phyloP scores from a whole-genome alignment of 164 flowering plant genomes.

The Vitis rupestris region DNA sequence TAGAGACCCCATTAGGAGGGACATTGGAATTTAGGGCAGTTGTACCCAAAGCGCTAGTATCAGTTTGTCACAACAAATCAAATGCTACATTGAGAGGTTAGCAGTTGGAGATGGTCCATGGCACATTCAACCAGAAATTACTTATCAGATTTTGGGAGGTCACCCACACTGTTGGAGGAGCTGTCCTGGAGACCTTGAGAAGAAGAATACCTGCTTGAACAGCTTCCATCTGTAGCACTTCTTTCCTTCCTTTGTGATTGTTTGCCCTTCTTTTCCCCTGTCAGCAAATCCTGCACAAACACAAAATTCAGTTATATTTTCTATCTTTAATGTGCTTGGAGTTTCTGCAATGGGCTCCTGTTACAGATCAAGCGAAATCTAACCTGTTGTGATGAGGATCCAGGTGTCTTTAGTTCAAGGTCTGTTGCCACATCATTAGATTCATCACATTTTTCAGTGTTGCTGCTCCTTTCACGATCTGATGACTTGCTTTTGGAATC shows the following conservation, averaged over 20 bases:
- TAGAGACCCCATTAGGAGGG: not conserved
- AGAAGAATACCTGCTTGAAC: constrained; percentile 66
- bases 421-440: constrained; percentile 73
- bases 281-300: constrained; percentile 43
- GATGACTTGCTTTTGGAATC: constrained; percentile 49
- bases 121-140: constrained; percentile 5
- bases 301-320: not conserved
- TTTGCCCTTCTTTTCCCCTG: constrained; percentile 45
- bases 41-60: not conserved
- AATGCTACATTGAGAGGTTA: not conserved
- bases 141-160: constrained; percentile 31
- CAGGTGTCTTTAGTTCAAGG: constrained; percentile 74
- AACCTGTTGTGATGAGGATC: constrained; percentile 62
- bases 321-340: not conserved
- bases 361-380: not conserved
- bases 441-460: constrained; percentile 38
- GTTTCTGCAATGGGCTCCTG: not conserved
- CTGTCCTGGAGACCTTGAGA: constrained; percentile 54
- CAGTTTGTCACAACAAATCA: not conserved
- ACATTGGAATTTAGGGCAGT: too few species aligned
- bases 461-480: constrained; percentile 33
- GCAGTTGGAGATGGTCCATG: not conserved
- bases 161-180: constrained; percentile 62
- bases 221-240: constrained; percentile 35
- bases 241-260: constrained; percentile 37